These are phyloP conservation scores for Thymus mandschuricus DNA, from an alignment of 257 asterid genomes.

Conservation along the genomic window DNA sequence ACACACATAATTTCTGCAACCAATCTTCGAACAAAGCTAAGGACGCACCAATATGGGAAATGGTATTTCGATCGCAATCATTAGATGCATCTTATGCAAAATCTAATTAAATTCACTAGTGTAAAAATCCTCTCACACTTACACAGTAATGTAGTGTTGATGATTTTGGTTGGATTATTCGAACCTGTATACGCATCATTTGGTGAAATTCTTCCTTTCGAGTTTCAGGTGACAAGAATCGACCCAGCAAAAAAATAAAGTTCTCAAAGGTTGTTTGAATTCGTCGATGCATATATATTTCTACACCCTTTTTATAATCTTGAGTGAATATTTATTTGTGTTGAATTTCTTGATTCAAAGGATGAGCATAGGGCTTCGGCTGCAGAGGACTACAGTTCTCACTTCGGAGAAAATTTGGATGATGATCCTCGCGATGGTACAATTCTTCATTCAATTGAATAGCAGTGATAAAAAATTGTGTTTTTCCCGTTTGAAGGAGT, in stretches of 20 bases:
- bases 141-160: background rate
- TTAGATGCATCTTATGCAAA: background rate
- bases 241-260: constrained; percentile 73
- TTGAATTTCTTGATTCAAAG: constrained; percentile 38
- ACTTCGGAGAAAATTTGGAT: constrained; percentile 53
- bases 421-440: constrained; percentile 79
- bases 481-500: background rate
- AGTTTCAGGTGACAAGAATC: constrained; percentile 77
- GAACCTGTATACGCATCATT: constrained; percentile 6
- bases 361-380: constrained; percentile 57
- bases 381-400: constrained; percentile 51
- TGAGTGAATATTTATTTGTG: background rate
- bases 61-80: constrained; percentile 29
- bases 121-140: background rate
- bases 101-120: background rate
- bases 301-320: background rate
- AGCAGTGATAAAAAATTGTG: background rate
- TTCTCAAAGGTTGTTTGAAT: constrained; percentile 56
- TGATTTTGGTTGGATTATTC: constrained; percentile 9
- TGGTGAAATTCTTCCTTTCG: constrained; percentile 26
- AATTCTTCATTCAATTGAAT: background rate
- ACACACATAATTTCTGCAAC: background rate
- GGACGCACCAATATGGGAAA: constrained; percentile 29
- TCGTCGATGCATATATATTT: constrained; percentile 1
- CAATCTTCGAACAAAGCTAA: background rate